phyloP scores from a whole-genome alignment of 257 asterid genomes.

The Gynochthodes officinalis region DNA sequence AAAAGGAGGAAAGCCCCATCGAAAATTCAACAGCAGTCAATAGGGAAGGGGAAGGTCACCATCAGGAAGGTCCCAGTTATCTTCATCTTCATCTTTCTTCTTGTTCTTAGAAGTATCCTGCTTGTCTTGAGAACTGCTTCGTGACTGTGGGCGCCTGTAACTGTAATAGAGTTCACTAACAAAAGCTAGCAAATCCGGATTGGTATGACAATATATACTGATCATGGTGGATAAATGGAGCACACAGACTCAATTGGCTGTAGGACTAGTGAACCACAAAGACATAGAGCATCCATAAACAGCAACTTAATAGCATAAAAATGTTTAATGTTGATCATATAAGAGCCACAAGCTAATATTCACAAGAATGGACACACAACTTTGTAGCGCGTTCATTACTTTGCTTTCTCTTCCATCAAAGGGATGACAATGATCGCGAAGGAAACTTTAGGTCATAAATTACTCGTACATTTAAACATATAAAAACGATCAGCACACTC shows the following conservation, averaged over 20 bases:
- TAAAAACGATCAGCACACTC: no score
- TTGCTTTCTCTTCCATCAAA: no score
- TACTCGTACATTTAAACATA: no score
- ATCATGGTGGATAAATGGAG: background rate
- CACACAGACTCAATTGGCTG: background rate
- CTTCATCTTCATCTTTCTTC: slow-evolving; percentile 45
- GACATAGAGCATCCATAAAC: background rate
- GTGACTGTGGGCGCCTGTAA: slow-evolving; percentile 41
- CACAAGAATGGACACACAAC: no score
- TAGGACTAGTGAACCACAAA: background rate
- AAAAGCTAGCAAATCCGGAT: no score
- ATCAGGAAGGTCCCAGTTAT: slow-evolving; percentile 71
- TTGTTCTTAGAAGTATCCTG: slow-evolving; percentile 36
- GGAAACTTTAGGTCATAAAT: no score
- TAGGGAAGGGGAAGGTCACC: slow-evolving; percentile 59
- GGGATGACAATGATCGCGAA: no score
- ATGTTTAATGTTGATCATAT: background rate
- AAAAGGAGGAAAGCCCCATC: slow-evolving; percentile 1
- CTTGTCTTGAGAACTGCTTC: slow-evolving; percentile 32
- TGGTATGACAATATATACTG: background rate
- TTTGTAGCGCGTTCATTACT: no score
- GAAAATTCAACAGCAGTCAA: slow-evolving; percentile 18
- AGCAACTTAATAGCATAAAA: background rate
- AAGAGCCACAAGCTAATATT: background rate
- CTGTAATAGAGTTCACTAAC: background rate